These are phyloP conservation scores for Beta lomatogona DNA, from an alignment of 179 eudicot species.

Conservation along the genomic window DNA sequence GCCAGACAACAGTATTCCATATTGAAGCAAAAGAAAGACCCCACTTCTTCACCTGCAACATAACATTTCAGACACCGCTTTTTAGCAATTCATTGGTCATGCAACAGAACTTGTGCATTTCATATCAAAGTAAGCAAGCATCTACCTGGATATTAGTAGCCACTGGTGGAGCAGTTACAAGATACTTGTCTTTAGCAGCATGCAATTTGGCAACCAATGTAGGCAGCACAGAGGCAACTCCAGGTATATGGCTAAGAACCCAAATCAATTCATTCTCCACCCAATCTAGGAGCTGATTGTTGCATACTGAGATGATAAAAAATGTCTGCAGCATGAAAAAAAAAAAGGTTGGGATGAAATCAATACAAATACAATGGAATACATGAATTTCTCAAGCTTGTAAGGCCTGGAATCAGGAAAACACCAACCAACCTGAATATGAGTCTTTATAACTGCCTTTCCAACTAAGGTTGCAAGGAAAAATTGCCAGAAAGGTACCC, in stretches of 20 bases:
- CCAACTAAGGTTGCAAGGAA: constrained; percentile 87
- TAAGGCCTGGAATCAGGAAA: not conserved
- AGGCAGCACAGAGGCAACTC: constrained; percentile 62
- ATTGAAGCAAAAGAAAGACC: constrained; percentile 73
- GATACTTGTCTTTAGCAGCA: constrained; percentile 71
- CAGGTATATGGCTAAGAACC: constrained; percentile 80
- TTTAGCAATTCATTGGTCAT: not conserved
- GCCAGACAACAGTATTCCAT: constrained; percentile 91
- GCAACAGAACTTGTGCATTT: not conserved
- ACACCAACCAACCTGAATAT: constrained; percentile 71
- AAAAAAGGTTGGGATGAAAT: not conserved
- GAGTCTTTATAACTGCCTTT: constrained; percentile 92
- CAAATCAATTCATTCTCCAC: constrained; percentile 84
- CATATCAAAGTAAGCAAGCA: constrained; percentile 3
- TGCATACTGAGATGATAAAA: constrained; percentile 87
- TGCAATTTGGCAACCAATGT: constrained; percentile 66
- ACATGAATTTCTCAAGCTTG: constrained; percentile 12
- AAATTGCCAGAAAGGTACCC: constrained; percentile 94
- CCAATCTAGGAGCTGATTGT: constrained; percentile 96
- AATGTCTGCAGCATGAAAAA: constrained; percentile 61
- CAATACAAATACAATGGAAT: constrained; percentile 12
- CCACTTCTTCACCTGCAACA: constrained; percentile 67
- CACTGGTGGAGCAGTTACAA: constrained; percentile 58
- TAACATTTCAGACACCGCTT: not conserved
- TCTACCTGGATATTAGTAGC: constrained; percentile 65